Percentiles rank a stretch among this genome's conserved stretches.
Conservation (phyloP, 2,329 filamentous ascomycete species). For the Paecilomyces niveus region DNA sequence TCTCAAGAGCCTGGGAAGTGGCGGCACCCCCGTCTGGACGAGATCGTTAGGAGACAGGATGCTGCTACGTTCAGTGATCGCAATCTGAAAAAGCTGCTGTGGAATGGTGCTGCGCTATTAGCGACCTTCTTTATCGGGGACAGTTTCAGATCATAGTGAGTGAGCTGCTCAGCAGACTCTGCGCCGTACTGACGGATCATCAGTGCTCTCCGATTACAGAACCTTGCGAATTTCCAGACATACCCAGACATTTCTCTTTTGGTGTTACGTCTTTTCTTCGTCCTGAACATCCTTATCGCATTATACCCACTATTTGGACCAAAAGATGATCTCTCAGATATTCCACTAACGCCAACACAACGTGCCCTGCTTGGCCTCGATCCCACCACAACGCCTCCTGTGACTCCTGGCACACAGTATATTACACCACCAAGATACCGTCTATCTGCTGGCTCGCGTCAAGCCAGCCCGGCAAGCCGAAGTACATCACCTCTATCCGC, state of each 20-base stretch:
- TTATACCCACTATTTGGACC: constrained; percentile 64
- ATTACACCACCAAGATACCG: constrained; percentile 83
- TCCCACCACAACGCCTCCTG: constrained; percentile 56
- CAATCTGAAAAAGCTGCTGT: constrained; percentile 63
- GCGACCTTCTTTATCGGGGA: constrained; percentile 41
- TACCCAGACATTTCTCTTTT: constrained; percentile 45
- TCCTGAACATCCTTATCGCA: constrained; percentile 65
- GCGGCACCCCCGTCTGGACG: constrained; percentile 81
- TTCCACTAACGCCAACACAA: constrained; percentile 84
- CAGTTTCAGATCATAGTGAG: constrained; percentile 31
- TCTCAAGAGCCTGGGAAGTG: constrained; percentile 63
- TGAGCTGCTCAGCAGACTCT: constrained; percentile 1
- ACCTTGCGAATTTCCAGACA: constrained; percentile 26
- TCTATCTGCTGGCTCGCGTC: constrained; percentile 57
- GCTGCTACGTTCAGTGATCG: constrained; percentile 70
- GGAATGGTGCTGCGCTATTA: constrained; percentile 56
- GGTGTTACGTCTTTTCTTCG: constrained; percentile 53
- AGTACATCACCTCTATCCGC: constrained; percentile 31
- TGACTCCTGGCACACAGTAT: constrained; percentile 63
- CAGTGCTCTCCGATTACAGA: constrained; percentile 29
- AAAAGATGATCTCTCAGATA: constrained; percentile 75
- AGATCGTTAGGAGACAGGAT: constrained; percentile 76
- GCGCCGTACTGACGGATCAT: constrained; percentile 9
- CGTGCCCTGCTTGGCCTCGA: constrained; percentile 75
- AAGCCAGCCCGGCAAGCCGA: constrained; percentile 32